A percentile compares a stretch with the other conserved stretches of the same genome.
These are phyloP conservation scores for Daldinia sp. DNA, from an alignment of 2,329 filamentous ascomycete genomes.

Conservation along the genomic window DNA sequence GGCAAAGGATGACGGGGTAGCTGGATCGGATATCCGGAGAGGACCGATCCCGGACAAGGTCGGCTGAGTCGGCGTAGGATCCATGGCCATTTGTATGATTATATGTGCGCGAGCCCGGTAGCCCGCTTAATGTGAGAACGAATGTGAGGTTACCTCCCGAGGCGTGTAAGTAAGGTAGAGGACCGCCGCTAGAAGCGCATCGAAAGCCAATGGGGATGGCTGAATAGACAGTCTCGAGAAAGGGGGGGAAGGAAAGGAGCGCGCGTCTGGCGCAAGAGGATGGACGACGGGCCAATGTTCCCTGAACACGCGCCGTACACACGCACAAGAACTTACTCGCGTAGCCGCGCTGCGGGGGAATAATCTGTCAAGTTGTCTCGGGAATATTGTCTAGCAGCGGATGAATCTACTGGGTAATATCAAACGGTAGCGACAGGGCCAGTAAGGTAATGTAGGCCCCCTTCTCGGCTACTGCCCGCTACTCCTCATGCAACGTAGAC, in stretches of 20 bases:
- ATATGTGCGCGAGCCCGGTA: background rate
- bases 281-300: conserved; percentile 25
- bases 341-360: conserved; percentile 38
- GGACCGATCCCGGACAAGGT: conserved; percentile 31
- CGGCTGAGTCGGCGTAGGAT: conserved; percentile 26
- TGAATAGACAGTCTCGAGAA: conserved; percentile 21
- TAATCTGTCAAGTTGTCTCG: conserved; percentile 24
- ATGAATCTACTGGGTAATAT: conserved; percentile 27
- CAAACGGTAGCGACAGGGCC: conserved; percentile 36
- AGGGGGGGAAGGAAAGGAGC: conserved; percentile 29
- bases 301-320: conserved; percentile 25
- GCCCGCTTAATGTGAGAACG: conserved; percentile 23
- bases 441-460: conserved; percentile 31
- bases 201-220: conserved; percentile 35
- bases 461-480: conserved; percentile 38
- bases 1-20: conserved; percentile 16
- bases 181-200: conserved; percentile 36
- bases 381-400: conserved; percentile 15
- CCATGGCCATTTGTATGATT: conserved; percentile 26
- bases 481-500: conserved; percentile 32
- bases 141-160: conserved; percentile 32
- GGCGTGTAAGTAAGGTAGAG: conserved; percentile 30
- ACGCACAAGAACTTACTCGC: conserved; percentile 24
- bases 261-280: conserved; percentile 41
- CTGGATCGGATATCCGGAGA: conserved; percentile 34